Evolutionary conservation across 768 basidiomycete genomes (phyloP), one percentile per base, ranked within the genome.

Genomic region (Russula foetens): DNA sequence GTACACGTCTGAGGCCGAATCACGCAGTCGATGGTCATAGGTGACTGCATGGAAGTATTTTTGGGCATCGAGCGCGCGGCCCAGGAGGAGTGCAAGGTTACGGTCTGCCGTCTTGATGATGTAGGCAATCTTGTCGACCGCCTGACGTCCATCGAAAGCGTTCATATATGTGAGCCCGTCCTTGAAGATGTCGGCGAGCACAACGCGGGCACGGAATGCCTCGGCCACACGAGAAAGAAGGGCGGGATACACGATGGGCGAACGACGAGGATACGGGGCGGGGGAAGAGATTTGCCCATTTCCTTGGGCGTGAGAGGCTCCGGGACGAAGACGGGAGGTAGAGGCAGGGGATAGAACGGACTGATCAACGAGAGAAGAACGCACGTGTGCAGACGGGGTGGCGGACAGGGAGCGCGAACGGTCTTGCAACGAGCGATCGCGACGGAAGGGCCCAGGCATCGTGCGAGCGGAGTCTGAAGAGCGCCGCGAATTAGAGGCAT

Each of bases 31-130:
- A 71, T 99, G 97, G 69, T 98, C 96, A 70, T 98, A 99, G 9
- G 97, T 98, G 66, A 99, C 97, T 69, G 98, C 97, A 69, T 99
- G 97, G 71, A 99, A 98, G 75, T 93, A 98, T 75, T 98, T 98
- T 72, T 98, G 97, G 9, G 95, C 89, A 69, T 98, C 97, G 55
- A 99, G 77, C 3, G 97, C 94, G 44, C 97, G 83, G 6, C 97
- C 97, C n/a, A 98, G 81, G 2, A 99, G 79, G 47, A 98, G 76
- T 12, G 97, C 97, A 28, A 99, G 81, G 73, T 97, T 98, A 15
- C 97, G 82, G 74, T 99, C 97, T 7, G 94, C 92, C 3, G 97
- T 98, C 75, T 95, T 95, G 81, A 98, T 97, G 70, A 99, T 96
- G 70, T 97, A 93, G 15, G 93, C 88, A 65, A 99, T 92, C 75